A percentile compares a stretch with the other conserved stretches of the same genome.
phyloP scores from a whole-genome alignment of 352 stramenopile genomes.

The Elongisporangium anandrum region DNA sequence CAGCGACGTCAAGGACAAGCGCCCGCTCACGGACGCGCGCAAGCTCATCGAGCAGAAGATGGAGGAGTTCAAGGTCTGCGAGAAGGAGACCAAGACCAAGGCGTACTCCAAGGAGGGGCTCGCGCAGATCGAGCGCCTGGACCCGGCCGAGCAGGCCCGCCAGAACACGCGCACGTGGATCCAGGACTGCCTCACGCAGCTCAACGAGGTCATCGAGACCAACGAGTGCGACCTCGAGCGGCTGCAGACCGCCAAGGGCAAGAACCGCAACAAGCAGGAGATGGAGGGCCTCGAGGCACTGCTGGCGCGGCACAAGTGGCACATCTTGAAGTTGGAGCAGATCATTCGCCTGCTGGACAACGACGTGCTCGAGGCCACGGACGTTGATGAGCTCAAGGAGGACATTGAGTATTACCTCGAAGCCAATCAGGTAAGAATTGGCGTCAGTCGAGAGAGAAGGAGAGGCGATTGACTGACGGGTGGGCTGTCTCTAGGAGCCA shows the following conservation, averaged over 20 bases:
- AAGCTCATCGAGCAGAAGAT: conserved; percentile 99
- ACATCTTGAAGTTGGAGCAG: conserved; percentile 97
- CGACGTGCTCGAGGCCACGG: conserved; percentile 88
- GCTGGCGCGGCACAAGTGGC: conserved; percentile 93
- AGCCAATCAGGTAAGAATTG: conserved; percentile 52
- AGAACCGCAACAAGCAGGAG: conserved; percentile 93
- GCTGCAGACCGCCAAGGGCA: conserved; percentile 85
- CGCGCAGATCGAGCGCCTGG: conserved; percentile 90
- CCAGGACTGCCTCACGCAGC: conserved; percentile 71
- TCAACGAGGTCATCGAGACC: conserved; percentile 89
- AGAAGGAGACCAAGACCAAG: conserved; percentile 99
- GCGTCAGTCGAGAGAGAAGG: not conserved
- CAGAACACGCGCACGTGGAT: conserved; percentile 84
- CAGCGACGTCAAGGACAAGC: conserved; percentile 98
- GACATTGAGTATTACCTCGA: conserved; percentile 99
- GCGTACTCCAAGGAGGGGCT: conserved; percentile 98
- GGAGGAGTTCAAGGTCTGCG: conserved; percentile 99
- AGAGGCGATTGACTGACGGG: not conserved
- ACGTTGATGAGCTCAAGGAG: conserved; percentile 96
- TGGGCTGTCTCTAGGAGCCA: conserved; percentile 46
- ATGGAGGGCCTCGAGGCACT: conserved; percentile 91
- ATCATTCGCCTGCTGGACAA: conserved; percentile 98
- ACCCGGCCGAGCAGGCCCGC: conserved; percentile 82
- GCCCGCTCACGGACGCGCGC: conserved; percentile 72
- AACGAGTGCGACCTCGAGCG: conserved; percentile 81